Evolutionary conservation across 148 eudicot genomes (phyloP).

Genomic region (Camellia lanceoleosa): DNA sequence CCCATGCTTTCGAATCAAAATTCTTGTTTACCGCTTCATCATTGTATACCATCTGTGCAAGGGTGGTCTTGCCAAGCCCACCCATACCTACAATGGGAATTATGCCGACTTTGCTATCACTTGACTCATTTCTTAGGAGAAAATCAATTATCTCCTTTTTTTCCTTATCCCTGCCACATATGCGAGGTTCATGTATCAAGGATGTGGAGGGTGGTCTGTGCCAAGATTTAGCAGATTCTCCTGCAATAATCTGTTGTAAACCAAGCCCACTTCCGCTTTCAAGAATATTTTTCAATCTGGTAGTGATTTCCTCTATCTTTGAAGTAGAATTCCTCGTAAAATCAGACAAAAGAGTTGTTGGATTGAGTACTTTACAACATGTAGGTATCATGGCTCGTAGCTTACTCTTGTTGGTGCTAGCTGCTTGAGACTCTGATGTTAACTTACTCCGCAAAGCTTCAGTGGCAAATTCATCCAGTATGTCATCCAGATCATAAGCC

Average conservation of each 20-base stretch:
- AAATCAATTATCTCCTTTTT: constrained; percentile 7
- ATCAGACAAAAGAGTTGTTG: not conserved
- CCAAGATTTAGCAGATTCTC: not conserved
- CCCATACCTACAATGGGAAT: constrained; percentile 22
- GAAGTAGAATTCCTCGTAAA: too few species aligned
- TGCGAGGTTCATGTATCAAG: constrained; percentile 8
- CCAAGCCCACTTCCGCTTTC: not conserved
- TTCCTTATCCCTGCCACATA: constrained; percentile 22
- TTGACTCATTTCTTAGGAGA: not conserved
- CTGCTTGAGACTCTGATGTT: not conserved
- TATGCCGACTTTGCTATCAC: not conserved
- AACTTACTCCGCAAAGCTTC: too few species aligned
- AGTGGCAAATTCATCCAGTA: too few species aligned
- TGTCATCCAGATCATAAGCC: too few species aligned
- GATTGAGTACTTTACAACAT: not conserved
- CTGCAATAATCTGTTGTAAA: too few species aligned
- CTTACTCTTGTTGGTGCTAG: not conserved
- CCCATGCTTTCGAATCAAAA: constrained; percentile 22
- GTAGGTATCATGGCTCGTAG: not conserved
- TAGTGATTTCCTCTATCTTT: not conserved
- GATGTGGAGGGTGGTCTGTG: not conserved
- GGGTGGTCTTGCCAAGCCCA: constrained; percentile 25
- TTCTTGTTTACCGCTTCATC: not conserved
- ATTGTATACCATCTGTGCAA: constrained; percentile 21
- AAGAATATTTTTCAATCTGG: constrained; percentile 10